Evolutionary conservation across 148 eudicot genomes (phyloP).

Genomic region (Fagopyrum tataricum): DNA sequence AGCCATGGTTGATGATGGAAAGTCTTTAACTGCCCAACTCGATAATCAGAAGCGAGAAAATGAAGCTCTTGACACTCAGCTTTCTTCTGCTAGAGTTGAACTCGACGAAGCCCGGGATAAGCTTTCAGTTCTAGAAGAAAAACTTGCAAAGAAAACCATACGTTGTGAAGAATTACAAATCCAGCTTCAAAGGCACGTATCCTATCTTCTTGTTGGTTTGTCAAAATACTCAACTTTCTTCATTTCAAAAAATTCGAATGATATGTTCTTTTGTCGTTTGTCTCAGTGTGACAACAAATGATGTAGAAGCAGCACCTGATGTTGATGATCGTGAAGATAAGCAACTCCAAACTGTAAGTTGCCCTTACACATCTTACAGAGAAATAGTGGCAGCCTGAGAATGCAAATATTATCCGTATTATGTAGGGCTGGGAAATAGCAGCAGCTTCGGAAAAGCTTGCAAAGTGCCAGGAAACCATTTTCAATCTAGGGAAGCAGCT

Average conservation of each 20-base stretch:
- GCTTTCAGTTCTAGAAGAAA: conserved; percentile 29
- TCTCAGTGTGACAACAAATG: conserved; percentile 10
- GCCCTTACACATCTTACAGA: conserved; percentile 8
- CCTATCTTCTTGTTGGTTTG: neutral
- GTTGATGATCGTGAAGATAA: conserved; percentile 27
- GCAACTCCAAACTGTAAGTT: conserved; percentile 58
- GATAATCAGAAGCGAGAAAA: conserved; percentile 36
- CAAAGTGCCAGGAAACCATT: conserved; percentile 88
- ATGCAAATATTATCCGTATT: neutral
- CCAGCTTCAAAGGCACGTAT: conserved; percentile 51
- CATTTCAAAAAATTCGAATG: neutral
- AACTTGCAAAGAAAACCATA: conserved; percentile 27
- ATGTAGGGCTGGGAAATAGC: conserved; percentile 62
- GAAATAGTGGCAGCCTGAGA: neutral
- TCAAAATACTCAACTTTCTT: neutral
- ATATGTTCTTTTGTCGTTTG: conserved; percentile 18
- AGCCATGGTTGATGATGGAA: conserved; percentile 22
- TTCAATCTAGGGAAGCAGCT: conserved; percentile 71
- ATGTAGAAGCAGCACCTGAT: conserved; percentile 23
- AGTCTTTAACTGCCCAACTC: conserved; percentile 28
- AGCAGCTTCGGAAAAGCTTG: conserved; percentile 81
- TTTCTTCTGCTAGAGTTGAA: conserved; percentile 24
- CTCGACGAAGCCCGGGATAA: conserved; percentile 29
- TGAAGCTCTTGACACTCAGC: conserved; percentile 34
- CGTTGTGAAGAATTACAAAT: conserved; percentile 35